Evolutionary conservation across 257 asterid genomes (phyloP).

Genomic region (Oldenlandia corymbosa): DNA sequence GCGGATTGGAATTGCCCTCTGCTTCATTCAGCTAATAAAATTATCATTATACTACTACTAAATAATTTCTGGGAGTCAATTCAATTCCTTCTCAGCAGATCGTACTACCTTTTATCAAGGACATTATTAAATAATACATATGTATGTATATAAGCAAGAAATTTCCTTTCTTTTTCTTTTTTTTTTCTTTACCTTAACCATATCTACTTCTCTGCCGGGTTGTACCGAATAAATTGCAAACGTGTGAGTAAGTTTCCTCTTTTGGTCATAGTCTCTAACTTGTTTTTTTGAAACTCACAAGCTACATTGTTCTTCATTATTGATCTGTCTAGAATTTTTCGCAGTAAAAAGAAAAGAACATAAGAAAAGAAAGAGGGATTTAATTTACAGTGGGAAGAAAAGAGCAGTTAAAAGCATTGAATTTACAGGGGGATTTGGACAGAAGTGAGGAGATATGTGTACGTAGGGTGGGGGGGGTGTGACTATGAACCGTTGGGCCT

Average conservation of each 20-base stretch:
- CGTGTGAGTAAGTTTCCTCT: constrained; percentile 15
- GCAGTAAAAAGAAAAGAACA: no score
- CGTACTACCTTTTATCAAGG: no score
- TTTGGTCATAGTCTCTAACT: constrained; percentile 2
- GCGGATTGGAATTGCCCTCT: constrained; percentile 1
- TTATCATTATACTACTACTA: no score
- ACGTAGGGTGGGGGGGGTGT: not conserved
- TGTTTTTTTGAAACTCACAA: not conserved
- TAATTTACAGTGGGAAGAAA: not conserved
- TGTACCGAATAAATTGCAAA: not conserved
- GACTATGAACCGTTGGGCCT: constrained; percentile 14
- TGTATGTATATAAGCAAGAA: no score
- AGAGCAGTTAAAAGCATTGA: constrained; percentile 3
- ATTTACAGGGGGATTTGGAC: not conserved
- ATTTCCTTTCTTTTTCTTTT: no score
- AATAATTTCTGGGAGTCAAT: no score
- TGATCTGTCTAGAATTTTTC: no score
- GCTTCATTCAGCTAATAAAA: no score
- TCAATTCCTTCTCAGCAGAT: no score
- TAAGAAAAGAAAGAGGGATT: not conserved
- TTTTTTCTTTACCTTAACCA: not conserved
- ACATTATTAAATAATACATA: no score
- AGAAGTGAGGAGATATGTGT: constrained; percentile 2
- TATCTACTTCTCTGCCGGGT: not conserved
- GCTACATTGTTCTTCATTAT: no score